Conservation (phyloP, 2,329 filamentous ascomycete species). For the Fusarium sp. region DNA sequence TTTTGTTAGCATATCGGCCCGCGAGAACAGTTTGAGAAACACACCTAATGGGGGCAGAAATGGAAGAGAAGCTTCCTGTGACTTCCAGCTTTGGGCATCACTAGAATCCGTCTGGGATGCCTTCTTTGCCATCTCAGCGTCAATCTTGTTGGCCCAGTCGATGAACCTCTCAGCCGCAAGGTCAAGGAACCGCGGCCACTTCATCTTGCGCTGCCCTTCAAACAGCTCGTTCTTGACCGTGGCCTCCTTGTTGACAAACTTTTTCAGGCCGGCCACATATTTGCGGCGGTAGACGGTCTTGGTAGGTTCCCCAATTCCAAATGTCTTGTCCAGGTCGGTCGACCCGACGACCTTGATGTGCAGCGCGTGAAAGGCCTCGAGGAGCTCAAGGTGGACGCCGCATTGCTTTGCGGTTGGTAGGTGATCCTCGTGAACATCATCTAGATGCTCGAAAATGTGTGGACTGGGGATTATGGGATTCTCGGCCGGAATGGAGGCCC, state of each 20-base stretch:
- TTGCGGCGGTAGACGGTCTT: conserved; percentile 36
- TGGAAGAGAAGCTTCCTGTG: conserved; percentile 11
- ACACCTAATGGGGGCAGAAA: conserved; percentile 35
- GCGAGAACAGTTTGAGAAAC: background rate
- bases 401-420: conserved; percentile 53
- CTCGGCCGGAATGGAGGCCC: conserved; percentile 6
- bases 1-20: background rate
- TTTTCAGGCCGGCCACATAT: conserved; percentile 22
- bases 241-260: conserved; percentile 24
- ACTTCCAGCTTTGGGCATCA: conserved; percentile 2
- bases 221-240: conserved; percentile 24
- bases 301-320: conserved; percentile 21
- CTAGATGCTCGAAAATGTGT: conserved; percentile 17
- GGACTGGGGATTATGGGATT: conserved; percentile 39
- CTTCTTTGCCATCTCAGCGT: conserved; percentile 12
- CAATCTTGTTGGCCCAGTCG: conserved; percentile 32
- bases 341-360: conserved; percentile 49
- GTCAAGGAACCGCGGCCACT: conserved; percentile 45
- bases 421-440: conserved; percentile 8
- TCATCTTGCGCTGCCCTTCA: conserved; percentile 18
- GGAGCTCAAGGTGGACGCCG: conserved; percentile 72
- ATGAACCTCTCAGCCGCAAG: conserved; percentile 45
- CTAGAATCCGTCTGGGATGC: background rate
- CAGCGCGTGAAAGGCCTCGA: conserved; percentile 70
- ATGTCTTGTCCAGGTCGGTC: conserved; percentile 24